Evolutionary conservation across 108 stramenopile species (phyloP).

Genomic region (Schizochytrium sp.): DNA sequence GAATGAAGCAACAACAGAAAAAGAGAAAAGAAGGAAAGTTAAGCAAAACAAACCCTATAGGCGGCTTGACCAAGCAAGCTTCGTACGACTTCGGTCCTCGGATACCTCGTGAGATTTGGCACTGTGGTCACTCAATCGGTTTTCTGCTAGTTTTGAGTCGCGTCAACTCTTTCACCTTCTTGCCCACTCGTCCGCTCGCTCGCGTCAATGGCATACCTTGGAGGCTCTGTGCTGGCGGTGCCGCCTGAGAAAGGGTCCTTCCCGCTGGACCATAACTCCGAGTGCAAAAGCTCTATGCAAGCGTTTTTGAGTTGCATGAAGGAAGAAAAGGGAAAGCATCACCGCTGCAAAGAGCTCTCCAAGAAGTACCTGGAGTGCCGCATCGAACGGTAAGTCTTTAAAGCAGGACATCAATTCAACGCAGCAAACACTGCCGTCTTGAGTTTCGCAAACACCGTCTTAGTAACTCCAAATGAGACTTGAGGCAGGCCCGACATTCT

Average conservation of each 20-base stretch:
- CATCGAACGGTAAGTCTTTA: slow-evolving; percentile 75
- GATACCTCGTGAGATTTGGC: too few species aligned
- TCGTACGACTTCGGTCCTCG: too few species aligned
- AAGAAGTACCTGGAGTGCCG: slow-evolving; percentile 88
- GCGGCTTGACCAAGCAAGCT: too few species aligned
- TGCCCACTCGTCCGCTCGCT: too few species aligned
- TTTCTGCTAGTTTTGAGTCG: too few species aligned
- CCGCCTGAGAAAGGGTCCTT: slow-evolving; percentile 90
- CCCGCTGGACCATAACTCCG: slow-evolving; percentile 87
- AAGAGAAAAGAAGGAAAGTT: too few species aligned
- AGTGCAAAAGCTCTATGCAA: slow-evolving; percentile 82
- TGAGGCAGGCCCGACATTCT: too few species aligned
- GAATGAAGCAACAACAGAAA: too few species aligned
- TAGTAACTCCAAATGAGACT: background rate
- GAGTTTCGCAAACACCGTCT: background rate
- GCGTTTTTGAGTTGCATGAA: slow-evolving; percentile 84
- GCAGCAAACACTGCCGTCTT: background rate
- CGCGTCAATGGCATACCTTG: background rate
- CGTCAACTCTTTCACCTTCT: too few species aligned
- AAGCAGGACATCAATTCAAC: background rate
- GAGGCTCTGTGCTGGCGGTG: slow-evolving; percentile 70
- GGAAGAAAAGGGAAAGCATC: slow-evolving; percentile 81
- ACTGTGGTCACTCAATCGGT: too few species aligned
- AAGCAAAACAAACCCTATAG: too few species aligned
- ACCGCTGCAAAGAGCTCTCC: slow-evolving; percentile 84